Base-by-base conservation (phyloP, 257 asterid species). In the Plantago elongata region DNA sequence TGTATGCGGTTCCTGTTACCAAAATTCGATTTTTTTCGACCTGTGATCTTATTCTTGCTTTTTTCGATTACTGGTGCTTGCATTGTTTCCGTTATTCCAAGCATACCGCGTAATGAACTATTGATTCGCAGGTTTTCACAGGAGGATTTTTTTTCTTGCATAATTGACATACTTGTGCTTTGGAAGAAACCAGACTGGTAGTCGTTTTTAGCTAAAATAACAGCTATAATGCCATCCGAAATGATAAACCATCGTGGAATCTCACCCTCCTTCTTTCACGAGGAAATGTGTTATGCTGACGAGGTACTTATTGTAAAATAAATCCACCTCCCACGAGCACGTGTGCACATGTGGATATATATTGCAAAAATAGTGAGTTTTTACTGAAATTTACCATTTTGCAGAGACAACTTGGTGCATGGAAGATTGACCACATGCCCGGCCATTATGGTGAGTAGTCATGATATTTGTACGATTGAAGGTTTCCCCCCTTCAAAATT, bases 251-350 rank as follows among this genome's bases (percentile, higher is more conserved):
- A 74, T 17, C 75, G 78, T 67, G 87, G 83, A 14, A 76, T 79
- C 54, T 77, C 98, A 66, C 86, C 95, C 56, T 88, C 97, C 18
- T 80, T 81, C 78, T 83, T 83, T 65, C 76, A 86, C 5, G 95
- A 87, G 80, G 95, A 85, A 57, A 60, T 77, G 61, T 65, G 72
- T 47, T 76, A 76, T 64, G 66, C 70, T 14, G 87, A 84, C 68
- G 94, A 88, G 95, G 96, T 88, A 75, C 34, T 34, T n/a, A 15
- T 57, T 57, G n/a, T 15, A 10, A 4, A 34, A 22, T 22, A 13
- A 18, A 51, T 18, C 15, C 54, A 15, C 58, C 57, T 27, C 45
- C 16, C 8, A 6, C 40, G 11, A 44, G 14, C 45, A 11, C 9
- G 27, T 34, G 55, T 22, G 16, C 29, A 30, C 7, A 15, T 17